Evolutionary conservation across 2,329 filamentous ascomycete species (phyloP).

Genomic region (Fusarium pseudocircinatum): DNA sequence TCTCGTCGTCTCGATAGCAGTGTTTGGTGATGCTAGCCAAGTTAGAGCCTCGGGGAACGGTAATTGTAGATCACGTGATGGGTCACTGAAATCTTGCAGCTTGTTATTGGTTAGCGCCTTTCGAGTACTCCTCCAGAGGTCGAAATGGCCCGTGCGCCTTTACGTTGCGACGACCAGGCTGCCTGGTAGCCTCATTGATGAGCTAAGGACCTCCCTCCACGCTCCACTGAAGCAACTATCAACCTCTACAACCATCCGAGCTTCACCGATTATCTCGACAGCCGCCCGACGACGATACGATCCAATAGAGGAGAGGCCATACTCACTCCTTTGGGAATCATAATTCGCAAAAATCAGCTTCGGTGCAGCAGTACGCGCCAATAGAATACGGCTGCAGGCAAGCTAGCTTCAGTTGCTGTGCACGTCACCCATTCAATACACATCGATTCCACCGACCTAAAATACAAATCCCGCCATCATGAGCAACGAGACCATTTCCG

Average conservation of each 20-base stretch:
- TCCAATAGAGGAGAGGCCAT: not conserved
- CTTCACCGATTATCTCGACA: not conserved
- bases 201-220: conserved; percentile 35
- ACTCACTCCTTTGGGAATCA: not conserved
- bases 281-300: not conserved
- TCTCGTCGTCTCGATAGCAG: conserved; percentile 34
- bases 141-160: conserved; percentile 37
- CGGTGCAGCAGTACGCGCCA: conserved; percentile 5
- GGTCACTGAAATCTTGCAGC: conserved; percentile 36
- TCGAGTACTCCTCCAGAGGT: not conserved
- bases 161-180: conserved; percentile 50
- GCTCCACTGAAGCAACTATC: conserved; percentile 35
- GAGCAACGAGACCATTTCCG: conserved; percentile 87
- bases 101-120: conserved; percentile 18
- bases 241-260: conserved; percentile 12
- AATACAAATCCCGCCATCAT: conserved; percentile 58
- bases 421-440: conserved; percentile 29
- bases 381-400: conserved; percentile 32
- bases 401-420: conserved; percentile 35
- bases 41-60: conserved; percentile 39
- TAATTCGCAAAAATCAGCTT: not conserved
- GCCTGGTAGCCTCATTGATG: conserved; percentile 51
- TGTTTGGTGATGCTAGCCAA: conserved; percentile 40
- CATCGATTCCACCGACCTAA: conserved; percentile 11
- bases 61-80: conserved; percentile 42